Evolutionary conservation across 2,329 filamentous ascomycete genomes (phyloP), one percentile per base, ranked within the genome.

Genomic region (Lecanicillium sp.): DNA sequence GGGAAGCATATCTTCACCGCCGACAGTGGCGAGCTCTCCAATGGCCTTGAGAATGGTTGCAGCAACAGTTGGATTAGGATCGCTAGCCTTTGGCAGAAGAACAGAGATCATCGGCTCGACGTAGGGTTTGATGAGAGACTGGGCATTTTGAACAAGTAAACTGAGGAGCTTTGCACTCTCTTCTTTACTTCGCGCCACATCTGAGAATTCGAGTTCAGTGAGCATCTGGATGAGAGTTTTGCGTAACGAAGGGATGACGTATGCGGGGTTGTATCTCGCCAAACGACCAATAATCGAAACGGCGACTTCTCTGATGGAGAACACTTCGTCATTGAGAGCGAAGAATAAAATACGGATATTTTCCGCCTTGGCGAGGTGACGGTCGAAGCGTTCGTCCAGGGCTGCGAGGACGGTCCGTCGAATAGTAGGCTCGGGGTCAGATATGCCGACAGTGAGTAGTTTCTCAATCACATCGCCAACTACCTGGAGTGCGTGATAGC

Each of bases 401-500:
- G 93, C 93, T 42, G 84, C 82, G 19, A 98, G 76, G 3, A 98
- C 91, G 0, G 89, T 95, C 58, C 83, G 79, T 51, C 93, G 83
- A 54, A 98, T 99, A 56, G 86, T 86, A 12, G 90, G 79, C 56
- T 96, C 89, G 2, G 86, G 83, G 61, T 99, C 93, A 12, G 91
- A 93, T 23, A 98, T 88, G 42, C 90, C 91, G 32, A 97, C 90
- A 0, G 91, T 96, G 52, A 98, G 74, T 1, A 99, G 79, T 62
- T 93, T 96, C 67, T 97, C 90, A 50, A 99, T 95, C 26, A 99
- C 93, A 63, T 98, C 93, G 48, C 91, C 88, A 38, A 99, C 94
- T 23, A 98, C 93, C 63, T 96, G 90, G 33, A 97, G 87, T 1
- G 93, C 91, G 64, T 98, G 93, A 55, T 91, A 88, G 63, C 93